Base-by-base conservation (phyloP, 352 stramenopile species). In the Globisporangium uncinulatum region DNA sequence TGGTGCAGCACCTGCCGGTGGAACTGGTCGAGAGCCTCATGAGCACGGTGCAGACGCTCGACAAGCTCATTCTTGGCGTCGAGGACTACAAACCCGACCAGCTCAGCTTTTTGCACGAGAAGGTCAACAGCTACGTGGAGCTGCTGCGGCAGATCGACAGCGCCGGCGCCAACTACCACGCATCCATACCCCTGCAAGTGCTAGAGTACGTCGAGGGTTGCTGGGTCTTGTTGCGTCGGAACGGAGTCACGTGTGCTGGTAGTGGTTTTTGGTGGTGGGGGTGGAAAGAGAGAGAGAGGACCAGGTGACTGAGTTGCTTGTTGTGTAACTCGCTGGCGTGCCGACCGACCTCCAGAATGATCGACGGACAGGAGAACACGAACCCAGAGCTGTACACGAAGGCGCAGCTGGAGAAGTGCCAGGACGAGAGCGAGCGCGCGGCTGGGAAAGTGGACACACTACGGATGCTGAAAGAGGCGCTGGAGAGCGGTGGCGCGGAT, bases 331-430 rank as follows among this genome's bases (percentile, higher is more conserved):
- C 44, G 49, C 51, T 42, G 41, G 43, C 24, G 21, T 37, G 15
- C 43, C 32, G 14, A 21, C 2, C 6, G 15, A 21, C 54, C n/a
- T n/a, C n/a, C n/a, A 84, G 70, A 52, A 80, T 77, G 69, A 56
- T 89, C 56, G 75, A 86, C 50, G 63, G 59, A 4, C 51, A 82
- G 41, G 63, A 80, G 39, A 68, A 71, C 14, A 83, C 73, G 6
- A 89, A 89, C 54, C 79, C 76, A 7, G 79, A 89, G 59, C 64
- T 87, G 14, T 87, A 79, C 56, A 89, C 79, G 0, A 85, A 84
- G 61, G 32, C 58, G 45, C 76, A 87, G 62, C 47, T 89, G 50
- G 76, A 89, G 41, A 77, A 74, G 42, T 87, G 76, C 41, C 54
- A 79, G 46, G 70, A 87, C 4, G 74, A 89, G 54, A 89, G 76